A percentile compares a stretch with the other conserved stretches of the same genome.
These are phyloP conservation scores for Bacidia rubella DNA, from an alignment of 495 filamentous ascomycete genomes.

Conservation along the genomic window DNA sequence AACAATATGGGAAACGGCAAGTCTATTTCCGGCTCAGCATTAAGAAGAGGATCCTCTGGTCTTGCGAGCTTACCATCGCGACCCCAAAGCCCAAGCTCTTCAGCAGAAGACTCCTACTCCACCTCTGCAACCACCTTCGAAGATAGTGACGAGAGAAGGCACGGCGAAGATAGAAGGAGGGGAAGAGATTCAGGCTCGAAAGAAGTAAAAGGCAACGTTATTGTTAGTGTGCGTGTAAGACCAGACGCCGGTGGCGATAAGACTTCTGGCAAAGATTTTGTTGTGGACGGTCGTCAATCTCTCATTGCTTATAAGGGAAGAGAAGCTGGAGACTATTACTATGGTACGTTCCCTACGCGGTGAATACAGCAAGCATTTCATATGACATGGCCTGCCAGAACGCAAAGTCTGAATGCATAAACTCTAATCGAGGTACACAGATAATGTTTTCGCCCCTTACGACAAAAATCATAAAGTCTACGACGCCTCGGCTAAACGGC, in stretches of 20 bases:
- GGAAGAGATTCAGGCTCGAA: constrained; percentile 24
- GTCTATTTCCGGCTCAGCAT: constrained; percentile 44
- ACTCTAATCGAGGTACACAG: constrained; percentile 30
- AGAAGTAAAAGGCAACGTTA: constrained; percentile 84
- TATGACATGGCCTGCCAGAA: too few relatives aligned
- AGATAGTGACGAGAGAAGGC: constrained; percentile 42
- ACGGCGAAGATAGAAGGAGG: constrained; percentile 25
- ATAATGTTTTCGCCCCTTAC: constrained; percentile 88
- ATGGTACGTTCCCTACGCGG: constrained; percentile 51
- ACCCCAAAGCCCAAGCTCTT: constrained; percentile 79
- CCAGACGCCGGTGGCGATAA: constrained; percentile 59
- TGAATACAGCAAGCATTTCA: too few relatives aligned
- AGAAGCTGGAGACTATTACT: constrained; percentile 85
- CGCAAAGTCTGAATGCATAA: too few relatives aligned
- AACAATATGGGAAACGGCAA: constrained; percentile 67
- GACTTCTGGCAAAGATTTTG: constrained; percentile 71
- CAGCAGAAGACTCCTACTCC: constrained; percentile 78
- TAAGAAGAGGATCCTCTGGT: constrained; percentile 52
- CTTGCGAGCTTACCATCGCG: constrained; percentile 60
- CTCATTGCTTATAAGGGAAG: constrained; percentile 72
- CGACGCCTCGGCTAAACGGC: constrained; percentile 79
- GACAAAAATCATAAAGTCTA: constrained; percentile 93
- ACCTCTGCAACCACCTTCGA: constrained; percentile 83
- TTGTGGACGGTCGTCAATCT: constrained; percentile 72
- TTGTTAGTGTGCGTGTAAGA: constrained; percentile 88